These are phyloP conservation scores for Cutaneotrichosporon mucoides DNA, from an alignment of 1,284 basidiomycete species.

Conservation along the genomic window DNA sequence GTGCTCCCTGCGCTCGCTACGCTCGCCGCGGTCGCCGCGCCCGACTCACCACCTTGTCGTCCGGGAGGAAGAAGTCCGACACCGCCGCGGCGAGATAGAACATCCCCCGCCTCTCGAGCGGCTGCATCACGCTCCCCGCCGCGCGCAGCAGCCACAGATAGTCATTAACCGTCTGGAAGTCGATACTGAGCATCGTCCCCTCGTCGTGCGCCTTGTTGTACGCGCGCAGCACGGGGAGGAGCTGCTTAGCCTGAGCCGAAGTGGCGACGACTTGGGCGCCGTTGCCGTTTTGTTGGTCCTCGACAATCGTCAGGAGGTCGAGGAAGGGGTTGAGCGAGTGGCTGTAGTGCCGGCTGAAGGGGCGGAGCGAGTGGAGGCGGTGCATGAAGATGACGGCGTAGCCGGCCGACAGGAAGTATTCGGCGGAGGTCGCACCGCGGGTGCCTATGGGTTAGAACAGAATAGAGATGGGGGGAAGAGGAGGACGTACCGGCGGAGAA, in stretches of 20 bases:
- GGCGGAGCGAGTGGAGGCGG: constrained; percentile 91
- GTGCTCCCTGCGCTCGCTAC: no score
- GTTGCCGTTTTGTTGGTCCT: not conserved
- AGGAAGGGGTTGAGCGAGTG: constrained; percentile 98
- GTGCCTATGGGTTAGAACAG: no score
- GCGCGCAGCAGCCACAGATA: constrained; percentile 89
- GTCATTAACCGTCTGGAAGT: constrained; percentile 92
- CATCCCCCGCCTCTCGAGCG: constrained; percentile 69
- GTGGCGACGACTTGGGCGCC: constrained; percentile 56
- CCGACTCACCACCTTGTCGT: constrained; percentile 71
- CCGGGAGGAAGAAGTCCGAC: constrained; percentile 93
- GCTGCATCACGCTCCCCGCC: constrained; percentile 58
- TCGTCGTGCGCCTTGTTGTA: constrained; percentile 76
- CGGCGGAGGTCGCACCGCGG: constrained; percentile 92
- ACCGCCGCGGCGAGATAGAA: constrained; percentile 98
- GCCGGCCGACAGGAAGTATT: constrained; percentile 86
- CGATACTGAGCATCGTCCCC: constrained; percentile 75
- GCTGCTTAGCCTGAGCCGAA: constrained; percentile 58
- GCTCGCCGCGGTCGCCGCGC: no score
- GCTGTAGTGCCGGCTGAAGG: constrained; percentile 94
- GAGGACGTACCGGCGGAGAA: no score
- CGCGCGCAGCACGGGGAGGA: constrained; percentile 68
- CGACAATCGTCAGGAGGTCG: constrained; percentile 75
- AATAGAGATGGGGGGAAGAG: no score
- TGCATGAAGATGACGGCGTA: constrained; percentile 99